Evolutionary conservation across 1,284 basidiomycete species (phyloP), one percentile per base, ranked within the genome.

Genomic region (Pyrrhoderma lamaoense): DNA sequence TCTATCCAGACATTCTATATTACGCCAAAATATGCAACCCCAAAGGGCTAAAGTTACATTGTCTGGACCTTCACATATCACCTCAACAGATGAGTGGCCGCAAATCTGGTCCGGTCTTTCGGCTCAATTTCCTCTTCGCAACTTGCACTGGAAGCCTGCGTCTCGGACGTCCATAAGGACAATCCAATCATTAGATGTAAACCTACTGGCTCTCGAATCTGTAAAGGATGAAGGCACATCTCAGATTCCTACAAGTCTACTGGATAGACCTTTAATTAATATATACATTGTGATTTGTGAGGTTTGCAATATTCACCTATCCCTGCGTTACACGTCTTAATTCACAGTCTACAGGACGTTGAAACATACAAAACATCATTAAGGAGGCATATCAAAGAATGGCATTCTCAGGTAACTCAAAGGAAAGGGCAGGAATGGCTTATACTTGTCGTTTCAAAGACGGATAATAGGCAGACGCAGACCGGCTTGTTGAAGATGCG

Each of bases 301-400:
- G 70, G 94, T 93, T 64, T 45, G 16, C 42, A 14, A 16, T 13
- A 35, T 36, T 23, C 25, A n/a, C 13, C 18, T 16, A 5, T 5
- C 27, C 5, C 27, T 31, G 27, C 11, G 11, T 31, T 11, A 31
- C 11, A 5, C 11, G 27, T 31, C 7, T 31, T 31, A 31, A 31
- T 5, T 11, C 27, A 31, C 5, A 14, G 3, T 40, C 11, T 9
- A 42, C 14, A 96, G 93, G 91, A 95, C 64, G 80, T 73, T 53
- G 94, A 97, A 46, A 71, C 74, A 2, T 98, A 98, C 71, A 85
- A 84, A 62, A 77, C 75, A 37, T 76, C 76, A 2, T 75, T 89
- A 14, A 84, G 83, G 62, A 88, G 84, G 57, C 90, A 94, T 63
- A 86, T 97, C 57, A 89, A 89, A 61, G 90, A 95, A 57, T 98